Percentiles rank a stretch among this genome's conserved stretches.
These are phyloP conservation scores for Candida hungchunana DNA, from an alignment of 805 yeast species.

Conservation along the genomic window DNA sequence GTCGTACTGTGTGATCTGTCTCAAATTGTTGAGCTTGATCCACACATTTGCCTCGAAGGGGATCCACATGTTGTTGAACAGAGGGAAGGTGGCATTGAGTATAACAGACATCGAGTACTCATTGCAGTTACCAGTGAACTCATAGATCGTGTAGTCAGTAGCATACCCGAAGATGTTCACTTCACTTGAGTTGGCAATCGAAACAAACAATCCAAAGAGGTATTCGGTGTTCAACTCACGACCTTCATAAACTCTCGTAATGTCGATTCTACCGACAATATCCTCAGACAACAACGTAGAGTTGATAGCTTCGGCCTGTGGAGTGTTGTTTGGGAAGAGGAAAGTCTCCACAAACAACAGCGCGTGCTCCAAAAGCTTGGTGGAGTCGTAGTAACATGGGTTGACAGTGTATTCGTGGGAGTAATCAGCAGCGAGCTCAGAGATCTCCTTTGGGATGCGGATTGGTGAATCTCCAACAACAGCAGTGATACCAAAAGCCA, in stretches of 20 bases:
- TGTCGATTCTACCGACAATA: slow-evolving; percentile 19
- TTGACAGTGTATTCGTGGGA: background rate
- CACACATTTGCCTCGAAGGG: slow-evolving; percentile 20
- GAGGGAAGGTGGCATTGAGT: slow-evolving; percentile 15
- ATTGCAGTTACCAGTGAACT: slow-evolving; percentile 13
- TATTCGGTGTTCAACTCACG: slow-evolving; percentile 26
- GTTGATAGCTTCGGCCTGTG: slow-evolving; percentile 20
- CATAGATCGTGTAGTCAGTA: slow-evolving; percentile 9
- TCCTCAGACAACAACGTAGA: slow-evolving; percentile 20
- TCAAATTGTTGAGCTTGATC: slow-evolving; percentile 11
- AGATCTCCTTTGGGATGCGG: background rate
- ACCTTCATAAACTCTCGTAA: slow-evolving; percentile 23
- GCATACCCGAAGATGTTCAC: slow-evolving; percentile 19
- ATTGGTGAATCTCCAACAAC: background rate
- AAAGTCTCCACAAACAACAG: slow-evolving; percentile 24
- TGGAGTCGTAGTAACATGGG: background rate
- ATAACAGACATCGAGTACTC: slow-evolving; percentile 13
- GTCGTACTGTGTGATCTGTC: slow-evolving; percentile 19
- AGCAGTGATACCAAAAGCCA: background rate
- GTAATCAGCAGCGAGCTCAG: background rate
- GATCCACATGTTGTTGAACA: slow-evolving; percentile 7
- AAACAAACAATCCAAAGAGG: slow-evolving; percentile 21
- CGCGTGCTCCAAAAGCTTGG: background rate
- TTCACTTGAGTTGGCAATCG: background rate
- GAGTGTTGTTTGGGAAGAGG: slow-evolving; percentile 14